Evolutionary conservation across 768 basidiomycete genomes (phyloP).

Genomic region (Daedalea quercina): DNA sequence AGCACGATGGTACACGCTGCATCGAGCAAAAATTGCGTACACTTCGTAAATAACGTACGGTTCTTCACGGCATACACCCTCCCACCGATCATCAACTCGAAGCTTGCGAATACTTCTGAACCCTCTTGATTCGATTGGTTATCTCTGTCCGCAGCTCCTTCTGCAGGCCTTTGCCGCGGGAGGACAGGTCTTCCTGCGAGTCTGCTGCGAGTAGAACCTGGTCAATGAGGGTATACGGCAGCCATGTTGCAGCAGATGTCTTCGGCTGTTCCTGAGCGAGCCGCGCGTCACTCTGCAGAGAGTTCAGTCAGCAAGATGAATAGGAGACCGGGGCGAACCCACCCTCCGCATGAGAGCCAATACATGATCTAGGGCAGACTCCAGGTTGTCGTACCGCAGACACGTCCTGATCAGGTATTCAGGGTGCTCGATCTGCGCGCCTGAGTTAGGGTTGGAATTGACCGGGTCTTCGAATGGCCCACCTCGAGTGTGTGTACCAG

Average conservation of each 20-base stretch:
- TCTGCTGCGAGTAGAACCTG: conserved; percentile 67
- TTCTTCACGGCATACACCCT: too few species aligned
- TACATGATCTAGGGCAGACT: conserved; percentile 70
- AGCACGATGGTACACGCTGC: too few species aligned
- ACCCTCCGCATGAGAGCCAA: conserved; percentile 71
- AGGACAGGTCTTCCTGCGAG: conserved; percentile 41
- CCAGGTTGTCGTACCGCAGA: conserved; percentile 73
- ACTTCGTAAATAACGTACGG: too few species aligned
- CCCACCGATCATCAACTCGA: conserved; percentile 4
- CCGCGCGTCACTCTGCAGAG: conserved; percentile 42
- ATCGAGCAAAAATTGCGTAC: too few species aligned
- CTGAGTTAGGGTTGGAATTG: background rate
- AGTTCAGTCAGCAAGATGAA: conserved; percentile 56
- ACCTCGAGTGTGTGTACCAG: conserved; percentile 73
- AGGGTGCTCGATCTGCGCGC: conserved; percentile 56
- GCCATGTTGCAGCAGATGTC: conserved; percentile 61
- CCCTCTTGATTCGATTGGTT: conserved; percentile 55
- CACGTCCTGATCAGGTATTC: conserved; percentile 79
- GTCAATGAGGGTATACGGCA: conserved; percentile 81
- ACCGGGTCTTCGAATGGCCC: conserved; percentile 5
- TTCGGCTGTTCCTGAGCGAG: conserved; percentile 46
- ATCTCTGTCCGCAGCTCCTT: conserved; percentile 53
- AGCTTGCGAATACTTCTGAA: conserved; percentile 54
- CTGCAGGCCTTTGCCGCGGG: conserved; percentile 34
- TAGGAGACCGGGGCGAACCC: conserved; percentile 32